Evolutionary conservation across 371 early-diverging fungal species (phyloP).

Genomic region (Amoeboaphelidium protococcarum): DNA sequence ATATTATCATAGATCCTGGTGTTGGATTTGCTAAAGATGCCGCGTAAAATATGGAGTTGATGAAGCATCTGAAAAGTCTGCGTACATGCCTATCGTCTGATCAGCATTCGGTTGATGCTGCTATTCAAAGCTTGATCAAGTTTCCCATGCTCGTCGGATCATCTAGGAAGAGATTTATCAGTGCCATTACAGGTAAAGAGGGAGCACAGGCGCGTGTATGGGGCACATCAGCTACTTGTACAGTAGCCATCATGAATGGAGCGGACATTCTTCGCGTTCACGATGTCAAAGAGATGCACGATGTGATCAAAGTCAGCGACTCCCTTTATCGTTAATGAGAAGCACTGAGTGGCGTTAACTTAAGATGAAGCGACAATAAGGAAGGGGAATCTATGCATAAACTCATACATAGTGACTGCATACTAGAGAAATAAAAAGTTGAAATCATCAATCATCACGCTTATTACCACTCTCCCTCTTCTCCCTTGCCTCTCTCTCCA

Average conservation of each 20-base stretch:
- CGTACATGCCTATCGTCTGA: no score
- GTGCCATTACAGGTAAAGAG: slow-evolving; percentile 23
- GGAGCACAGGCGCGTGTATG: slow-evolving; percentile 48
- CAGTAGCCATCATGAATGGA: slow-evolving; percentile 61
- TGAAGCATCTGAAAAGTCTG: slow-evolving; percentile 18
- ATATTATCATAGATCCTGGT: slow-evolving; percentile 86
- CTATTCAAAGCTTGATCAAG: slow-evolving; percentile 26
- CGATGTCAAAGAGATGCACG: slow-evolving; percentile 70
- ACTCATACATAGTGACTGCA: no score
- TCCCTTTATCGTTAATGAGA: not conserved
- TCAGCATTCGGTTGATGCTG: no score
- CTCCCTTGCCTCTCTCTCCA: no score
- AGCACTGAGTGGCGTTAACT: no score
- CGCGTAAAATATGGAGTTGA: slow-evolving; percentile 26
- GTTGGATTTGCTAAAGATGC: slow-evolving; percentile 83
- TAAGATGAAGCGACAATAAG: no score
- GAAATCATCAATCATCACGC: no score
- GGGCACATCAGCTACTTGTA: slow-evolving; percentile 82
- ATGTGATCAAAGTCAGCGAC: slow-evolving; percentile 46
- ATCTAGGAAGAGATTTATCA: slow-evolving; percentile 3
- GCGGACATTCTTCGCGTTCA: slow-evolving; percentile 71
- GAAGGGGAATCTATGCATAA: no score
- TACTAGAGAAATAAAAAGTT: no score
- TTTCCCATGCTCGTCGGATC: slow-evolving; percentile 59
- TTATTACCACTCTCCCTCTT: no score